Percentiles rank a stretch among this genome's conserved stretches.
Evolutionary conservation across 2,329 filamentous ascomycete species (phyloP).

Genomic region (Colletotrichum australisinense): DNA sequence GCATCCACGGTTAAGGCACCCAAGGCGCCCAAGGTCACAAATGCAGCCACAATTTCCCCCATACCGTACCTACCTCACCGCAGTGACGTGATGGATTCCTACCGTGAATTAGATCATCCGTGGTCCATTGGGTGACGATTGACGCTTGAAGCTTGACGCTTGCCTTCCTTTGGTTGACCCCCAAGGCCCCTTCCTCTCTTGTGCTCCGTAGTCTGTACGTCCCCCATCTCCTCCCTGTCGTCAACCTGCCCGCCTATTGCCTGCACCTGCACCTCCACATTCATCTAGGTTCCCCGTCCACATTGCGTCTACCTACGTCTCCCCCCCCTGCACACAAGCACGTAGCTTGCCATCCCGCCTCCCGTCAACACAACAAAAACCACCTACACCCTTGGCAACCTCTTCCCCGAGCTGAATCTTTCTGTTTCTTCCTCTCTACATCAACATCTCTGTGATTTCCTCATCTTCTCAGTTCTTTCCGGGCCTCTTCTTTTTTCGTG

Average conservation of each 20-base stretch:
- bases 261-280: not conserved
- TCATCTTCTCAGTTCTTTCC: conserved; percentile 38
- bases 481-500: not conserved
- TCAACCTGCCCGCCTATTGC: conserved; percentile 18
- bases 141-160: conserved; percentile 6
- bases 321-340: not conserved
- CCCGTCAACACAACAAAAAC: conserved; percentile 36
- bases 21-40: not conserved
- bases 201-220: not conserved
- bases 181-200: not conserved
- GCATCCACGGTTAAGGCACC: not conserved
- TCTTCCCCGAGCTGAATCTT: not conserved
- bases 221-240: conserved; percentile 22
- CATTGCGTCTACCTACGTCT: not conserved
- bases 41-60: conserved; percentile 35
- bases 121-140: conserved; percentile 6
- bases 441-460: conserved; percentile 21
- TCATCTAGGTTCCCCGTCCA: not conserved
- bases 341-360: conserved; percentile 3
- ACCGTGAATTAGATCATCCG: conserved; percentile 20
- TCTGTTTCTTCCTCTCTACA: conserved; percentile 14
- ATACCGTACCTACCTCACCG: conserved; percentile 1
- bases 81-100: conserved; percentile 39
- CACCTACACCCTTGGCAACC: conserved; percentile 26
- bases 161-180: not conserved